Base-by-base conservation (phyloP, 176 grass and related monocot genomes). In the Rhynchospora pubera region DNA sequence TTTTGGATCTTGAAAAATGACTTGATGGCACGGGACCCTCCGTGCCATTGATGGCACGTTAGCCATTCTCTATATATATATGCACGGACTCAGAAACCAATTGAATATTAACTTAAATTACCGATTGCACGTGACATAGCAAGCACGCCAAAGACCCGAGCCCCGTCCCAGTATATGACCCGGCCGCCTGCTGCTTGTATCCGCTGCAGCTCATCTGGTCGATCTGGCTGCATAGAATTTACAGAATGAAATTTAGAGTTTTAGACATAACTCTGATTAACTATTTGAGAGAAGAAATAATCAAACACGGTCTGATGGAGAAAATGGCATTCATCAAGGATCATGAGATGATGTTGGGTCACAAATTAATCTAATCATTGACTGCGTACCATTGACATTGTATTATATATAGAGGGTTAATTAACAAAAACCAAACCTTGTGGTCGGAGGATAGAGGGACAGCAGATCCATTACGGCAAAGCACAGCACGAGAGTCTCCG, bases 41-140 rank as follows among this genome's bases (percentile, higher is more conserved):
- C n/a, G n/a, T n/a, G n/a, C n/a, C n/a, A n/a, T n/a, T n/a, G n/a
- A n/a, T n/a, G n/a, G n/a, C n/a, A n/a, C n/a, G n/a, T n/a, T n/a
- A n/a, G n/a, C n/a, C n/a, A n/a, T n/a, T n/a, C 32, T 34, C 8
- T 34, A 19, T 52, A 46, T 53, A n/a, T n/a, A n/a, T n/a, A n/a
- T n/a, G 6, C 11, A 3, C 7, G 19, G 21, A 81, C 18, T n/a
- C 12, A 34, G 34, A 34, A 26, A 68, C 11, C 19, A 34, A 61
- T 4, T 61, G 6, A 28, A 34, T 2, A 52, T 6, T 21, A 52
- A 74, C 10, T 3, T 44, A 12, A 16, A 65, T 65, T 21, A 63
- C 93, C 92, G 0, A 98, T 98, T 62, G 92, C 95, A 2, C 95
- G 90, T 0, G 95, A 98, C 95, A 94, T 93, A 83, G 92, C 95